phyloP scores from a whole-genome alignment of 441 rosid genomes.

The Macaranga tanarius region DNA sequence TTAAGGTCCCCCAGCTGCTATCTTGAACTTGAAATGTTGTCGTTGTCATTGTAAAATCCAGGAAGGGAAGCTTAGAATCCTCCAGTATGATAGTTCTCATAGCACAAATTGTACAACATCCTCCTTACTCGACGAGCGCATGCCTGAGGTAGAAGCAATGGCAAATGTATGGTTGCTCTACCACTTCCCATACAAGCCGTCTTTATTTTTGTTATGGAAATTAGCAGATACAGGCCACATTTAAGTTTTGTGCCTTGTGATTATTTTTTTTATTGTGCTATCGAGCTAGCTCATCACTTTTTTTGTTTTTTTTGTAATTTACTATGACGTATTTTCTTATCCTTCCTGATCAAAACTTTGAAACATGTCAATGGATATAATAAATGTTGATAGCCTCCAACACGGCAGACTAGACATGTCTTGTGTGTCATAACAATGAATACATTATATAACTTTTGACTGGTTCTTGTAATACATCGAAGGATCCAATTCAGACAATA shows the following conservation, averaged over 20 bases:
- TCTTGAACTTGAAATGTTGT: constrained; percentile 4
- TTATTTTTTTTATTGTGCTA: neutral
- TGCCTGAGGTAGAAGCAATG: neutral
- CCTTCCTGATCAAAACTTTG: neutral
- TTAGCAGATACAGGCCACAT: neutral
- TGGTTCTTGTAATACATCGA: neutral
- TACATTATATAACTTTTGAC: neutral
- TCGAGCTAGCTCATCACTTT: neutral
- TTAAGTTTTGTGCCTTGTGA: neutral
- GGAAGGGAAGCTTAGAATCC: constrained; percentile 86
- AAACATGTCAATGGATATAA: neutral
- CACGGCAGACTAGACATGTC: neutral
- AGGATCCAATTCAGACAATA: neutral
- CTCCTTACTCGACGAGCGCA: neutral
- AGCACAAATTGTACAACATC: constrained; percentile 29
- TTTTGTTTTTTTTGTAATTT: neutral
- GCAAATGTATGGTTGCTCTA: neutral
- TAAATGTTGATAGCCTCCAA: neutral
- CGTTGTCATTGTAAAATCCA: constrained; percentile 36
- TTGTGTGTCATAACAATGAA: neutral
- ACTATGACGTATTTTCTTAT: neutral
- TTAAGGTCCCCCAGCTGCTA: constrained; percentile 6
- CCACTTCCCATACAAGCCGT: neutral
- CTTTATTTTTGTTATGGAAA: neutral
- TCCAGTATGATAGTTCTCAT: constrained; percentile 57